Conservation (phyloP, 352 stramenopile species). For the Blastocystis sp. region DNA sequence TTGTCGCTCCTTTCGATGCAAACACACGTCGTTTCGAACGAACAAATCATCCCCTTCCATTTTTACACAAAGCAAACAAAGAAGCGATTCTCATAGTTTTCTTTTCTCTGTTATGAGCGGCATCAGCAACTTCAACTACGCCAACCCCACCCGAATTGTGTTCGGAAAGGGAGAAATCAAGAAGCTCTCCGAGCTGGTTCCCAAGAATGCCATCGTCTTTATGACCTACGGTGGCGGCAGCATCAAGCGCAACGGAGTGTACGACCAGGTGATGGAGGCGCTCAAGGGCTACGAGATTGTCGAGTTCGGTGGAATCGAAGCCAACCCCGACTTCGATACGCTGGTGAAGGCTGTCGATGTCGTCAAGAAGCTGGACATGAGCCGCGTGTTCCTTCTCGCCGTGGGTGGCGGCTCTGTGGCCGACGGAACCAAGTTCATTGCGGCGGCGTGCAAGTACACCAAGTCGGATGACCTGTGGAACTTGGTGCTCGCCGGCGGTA, state of each 20-base stretch:
- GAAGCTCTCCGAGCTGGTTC: constrained; percentile 6
- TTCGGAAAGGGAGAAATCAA: constrained; percentile 65
- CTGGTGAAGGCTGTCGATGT: constrained; percentile 56
- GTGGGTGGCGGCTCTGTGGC: constrained; percentile 12
- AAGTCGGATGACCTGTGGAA: constrained; percentile 32
- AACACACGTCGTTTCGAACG: too few relatives aligned
- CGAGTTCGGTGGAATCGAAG: constrained; percentile 69
- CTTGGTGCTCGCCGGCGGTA: neutral
- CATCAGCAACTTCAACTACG: constrained; percentile 51
- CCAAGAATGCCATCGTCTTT: constrained; percentile 21
- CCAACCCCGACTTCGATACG: constrained; percentile 72
- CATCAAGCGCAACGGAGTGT: constrained; percentile 72
- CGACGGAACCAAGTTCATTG: constrained; percentile 36
- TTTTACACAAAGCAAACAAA: too few relatives aligned
- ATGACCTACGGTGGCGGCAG: constrained; percentile 61
- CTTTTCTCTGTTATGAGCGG: neutral
- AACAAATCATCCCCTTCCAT: too few relatives aligned
- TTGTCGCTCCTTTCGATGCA: too few relatives aligned
- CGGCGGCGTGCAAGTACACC: neutral
- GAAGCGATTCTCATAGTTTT: too few relatives aligned
- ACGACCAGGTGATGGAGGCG: constrained; percentile 71
- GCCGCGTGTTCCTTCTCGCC: constrained; percentile 18
- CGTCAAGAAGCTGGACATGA: constrained; percentile 28
- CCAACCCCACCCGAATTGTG: constrained; percentile 60
- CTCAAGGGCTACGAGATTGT: constrained; percentile 67